Base-by-base conservation (phyloP, 139 green algal species). In the Micractinium conductrix region DNA sequence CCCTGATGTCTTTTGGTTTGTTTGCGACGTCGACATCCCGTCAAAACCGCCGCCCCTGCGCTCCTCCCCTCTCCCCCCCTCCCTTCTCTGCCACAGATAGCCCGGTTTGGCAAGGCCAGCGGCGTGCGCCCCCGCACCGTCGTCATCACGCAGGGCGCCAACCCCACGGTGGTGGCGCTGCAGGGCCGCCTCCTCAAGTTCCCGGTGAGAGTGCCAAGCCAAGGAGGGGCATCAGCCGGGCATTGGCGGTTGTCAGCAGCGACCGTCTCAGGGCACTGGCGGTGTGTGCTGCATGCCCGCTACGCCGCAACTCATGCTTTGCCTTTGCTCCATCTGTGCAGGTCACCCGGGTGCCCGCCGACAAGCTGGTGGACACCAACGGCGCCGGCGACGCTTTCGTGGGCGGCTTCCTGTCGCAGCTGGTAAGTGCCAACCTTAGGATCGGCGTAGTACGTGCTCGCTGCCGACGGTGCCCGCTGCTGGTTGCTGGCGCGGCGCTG, bases 311-410 rank as follows among this genome's bases (percentile, higher is more conserved):
- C n/a, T n/a, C 60, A 33, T 33, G 60, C 60, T 33, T 24, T 33
- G 24, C 9, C 38, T 38, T 19, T 21, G 38, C 38, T 21, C 43
- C 45, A n/a, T 4, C 78, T 33, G 22, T 43, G 62, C 74, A 92
- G 87, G 92, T 98, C 17, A 95, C 91, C 53, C 62, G 90, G 9
- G 58, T 99, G 33, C 37, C 88, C 44, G 92, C 95, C 78, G 93
- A 98, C 71, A 87, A 97, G 86, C 88, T 99, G 68, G 97, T 99
- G 37, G 97, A 99, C 92, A 99, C 97, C 69, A 99, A 99, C 86
- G 96, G 97, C 37, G 97, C 94, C 53, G 95, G 95, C 43, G 95
- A 98, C 86, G 94, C 96, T 12, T 98, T 99, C 88, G 97, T 99
- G 43, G 97, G 97, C 50, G 97, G 97, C 78, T 99, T 99, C 95